phyloP scores from a whole-genome alignment of 495 filamentous ascomycete species.

The Lindgomyces ingoldianus region DNA sequence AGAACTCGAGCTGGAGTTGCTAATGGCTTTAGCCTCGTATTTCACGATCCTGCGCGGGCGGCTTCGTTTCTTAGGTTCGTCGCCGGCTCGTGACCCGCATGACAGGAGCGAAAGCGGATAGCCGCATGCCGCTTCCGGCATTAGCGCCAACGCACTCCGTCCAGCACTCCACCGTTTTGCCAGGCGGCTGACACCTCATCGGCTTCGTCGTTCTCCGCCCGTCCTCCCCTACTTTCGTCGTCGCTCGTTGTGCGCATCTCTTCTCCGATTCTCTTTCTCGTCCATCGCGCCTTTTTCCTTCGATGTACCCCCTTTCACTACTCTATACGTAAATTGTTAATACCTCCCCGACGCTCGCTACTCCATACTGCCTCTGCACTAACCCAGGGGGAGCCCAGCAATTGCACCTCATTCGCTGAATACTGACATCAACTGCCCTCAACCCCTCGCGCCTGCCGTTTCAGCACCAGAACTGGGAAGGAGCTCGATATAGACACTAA shows the following conservation, averaged over 20 bases:
- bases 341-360: slow-evolving; percentile 30
- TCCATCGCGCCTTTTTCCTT: slow-evolving; percentile 9
- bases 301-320: slow-evolving; percentile 10
- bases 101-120: too few species aligned
- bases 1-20: too few species aligned
- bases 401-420: not conserved
- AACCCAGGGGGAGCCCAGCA: slow-evolving; percentile 26
- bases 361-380: not conserved
- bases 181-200: not conserved
- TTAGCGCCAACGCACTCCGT: too few species aligned
- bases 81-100: too few species aligned
- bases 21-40: too few species aligned
- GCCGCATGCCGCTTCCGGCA: too few species aligned
- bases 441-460: slow-evolving; percentile 31
- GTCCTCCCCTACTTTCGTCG: not conserved
- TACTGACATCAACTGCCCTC: not conserved
- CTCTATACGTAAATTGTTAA: slow-evolving; percentile 25
- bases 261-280: not conserved
- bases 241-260: not conserved
- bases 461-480: slow-evolving; percentile 25
- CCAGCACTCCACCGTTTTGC: too few species aligned
- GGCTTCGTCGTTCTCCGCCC: not conserved
- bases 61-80: too few species aligned
- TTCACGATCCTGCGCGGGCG: too few species aligned
- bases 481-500: not conserved